These are phyloP conservation scores for Alternaria alternata DNA, from an alignment of 2,329 filamentous ascomycete genomes.

Conservation along the genomic window DNA sequence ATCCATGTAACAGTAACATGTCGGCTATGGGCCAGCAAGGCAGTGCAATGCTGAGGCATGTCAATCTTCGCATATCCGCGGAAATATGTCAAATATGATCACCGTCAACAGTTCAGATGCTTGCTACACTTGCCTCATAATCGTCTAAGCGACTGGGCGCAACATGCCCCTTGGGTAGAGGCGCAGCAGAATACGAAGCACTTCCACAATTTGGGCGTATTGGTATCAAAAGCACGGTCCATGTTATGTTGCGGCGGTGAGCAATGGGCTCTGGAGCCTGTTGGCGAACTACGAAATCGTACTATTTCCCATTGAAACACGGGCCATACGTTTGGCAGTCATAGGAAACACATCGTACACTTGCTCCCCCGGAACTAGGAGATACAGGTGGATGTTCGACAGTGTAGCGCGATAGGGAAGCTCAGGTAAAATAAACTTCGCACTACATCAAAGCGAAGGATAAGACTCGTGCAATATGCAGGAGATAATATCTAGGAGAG, in stretches of 20 bases:
- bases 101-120: neutral
- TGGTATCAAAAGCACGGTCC: neutral
- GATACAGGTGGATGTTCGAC: neutral
- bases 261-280: neutral
- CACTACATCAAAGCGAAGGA: neutral
- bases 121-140: neutral
- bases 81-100: neutral
- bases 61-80: neutral
- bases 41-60: neutral
- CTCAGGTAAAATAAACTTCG: neutral
- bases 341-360: neutral
- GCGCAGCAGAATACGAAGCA: neutral
- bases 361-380: neutral
- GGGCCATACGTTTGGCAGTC: neutral
- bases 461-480: neutral
- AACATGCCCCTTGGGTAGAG: neutral
- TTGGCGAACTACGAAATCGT: neutral
- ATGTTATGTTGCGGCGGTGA: neutral
- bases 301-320: neutral
- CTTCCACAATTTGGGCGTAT: neutral
- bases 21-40: neutral
- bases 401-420: neutral
- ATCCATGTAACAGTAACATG: conserved; percentile 14
- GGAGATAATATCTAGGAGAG: neutral
- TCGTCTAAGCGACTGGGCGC: neutral